phyloP scores from a whole-genome alignment of 805 yeast genomes.

The Allodekkera sacchari region DNA sequence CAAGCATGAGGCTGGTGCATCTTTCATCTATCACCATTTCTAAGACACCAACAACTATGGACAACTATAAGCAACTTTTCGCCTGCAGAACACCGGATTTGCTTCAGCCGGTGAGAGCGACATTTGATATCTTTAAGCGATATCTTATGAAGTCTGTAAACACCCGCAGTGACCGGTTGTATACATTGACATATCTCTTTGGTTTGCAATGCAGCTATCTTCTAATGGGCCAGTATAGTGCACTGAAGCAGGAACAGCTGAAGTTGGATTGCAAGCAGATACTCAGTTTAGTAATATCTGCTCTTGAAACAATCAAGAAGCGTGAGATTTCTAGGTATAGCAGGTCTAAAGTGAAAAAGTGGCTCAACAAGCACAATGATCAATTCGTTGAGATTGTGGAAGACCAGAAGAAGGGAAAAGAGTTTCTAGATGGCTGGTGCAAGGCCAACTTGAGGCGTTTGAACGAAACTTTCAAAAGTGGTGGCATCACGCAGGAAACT shows the following conservation, averaged over 20 bases:
- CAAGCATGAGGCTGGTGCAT: no score
- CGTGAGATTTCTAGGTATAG: conserved; percentile 94
- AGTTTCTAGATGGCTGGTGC: conserved; percentile 13
- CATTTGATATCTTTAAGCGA: conserved; percentile 7
- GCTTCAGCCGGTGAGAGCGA: conserved; percentile 1
- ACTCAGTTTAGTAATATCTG: conserved; percentile 3
- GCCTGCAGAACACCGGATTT: neutral
- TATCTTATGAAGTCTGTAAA: conserved; percentile 5
- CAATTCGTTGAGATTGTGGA: conserved; percentile 68
- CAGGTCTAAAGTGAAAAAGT: conserved; percentile 82
- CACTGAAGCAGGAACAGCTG: neutral
- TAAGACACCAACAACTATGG: no score
- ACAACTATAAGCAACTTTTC: no score
- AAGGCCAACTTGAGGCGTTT: conserved; percentile 4
- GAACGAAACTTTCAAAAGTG: conserved; percentile 6
- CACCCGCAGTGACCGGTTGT: conserved; percentile 5
- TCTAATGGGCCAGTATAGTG: conserved; percentile 7
- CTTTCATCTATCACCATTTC: no score
- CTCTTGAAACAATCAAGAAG: conserved; percentile 71
- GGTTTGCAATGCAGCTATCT: conserved; percentile 10
- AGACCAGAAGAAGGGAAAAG: conserved; percentile 31
- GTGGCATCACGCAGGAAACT: conserved; percentile 7
- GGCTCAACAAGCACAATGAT: conserved; percentile 61
- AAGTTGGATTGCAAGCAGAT: conserved; percentile 2
- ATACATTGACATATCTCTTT: conserved; percentile 11